Percentiles rank a stretch among this genome's conserved stretches.
phyloP scores from a whole-genome alignment of 345 rosid species.

The Camelina hispida region DNA sequence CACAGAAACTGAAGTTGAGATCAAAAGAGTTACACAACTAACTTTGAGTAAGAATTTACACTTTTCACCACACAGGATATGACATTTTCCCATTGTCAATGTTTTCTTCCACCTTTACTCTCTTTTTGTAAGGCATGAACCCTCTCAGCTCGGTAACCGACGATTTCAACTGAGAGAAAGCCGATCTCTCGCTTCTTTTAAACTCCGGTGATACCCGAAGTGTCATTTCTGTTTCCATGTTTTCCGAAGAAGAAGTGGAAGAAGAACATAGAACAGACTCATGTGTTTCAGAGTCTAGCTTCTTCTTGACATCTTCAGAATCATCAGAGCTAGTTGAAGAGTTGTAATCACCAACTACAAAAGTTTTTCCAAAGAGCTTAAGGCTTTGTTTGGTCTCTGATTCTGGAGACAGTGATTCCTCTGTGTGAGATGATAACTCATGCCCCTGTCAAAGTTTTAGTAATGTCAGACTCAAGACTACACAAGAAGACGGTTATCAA shows the following conservation, averaged over 20 bases:
- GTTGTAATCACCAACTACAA: slow-evolving; percentile 50
- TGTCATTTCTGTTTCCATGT: slow-evolving; percentile 15
- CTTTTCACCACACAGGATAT: slow-evolving; percentile 33
- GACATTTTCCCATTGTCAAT: slow-evolving; percentile 15
- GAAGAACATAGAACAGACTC: slow-evolving; percentile 25
- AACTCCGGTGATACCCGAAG: slow-evolving; percentile 21
- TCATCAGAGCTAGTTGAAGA: slow-evolving; percentile 57
- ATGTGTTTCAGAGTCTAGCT: slow-evolving; percentile 26
- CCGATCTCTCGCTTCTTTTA: slow-evolving; percentile 48
- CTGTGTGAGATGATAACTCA: slow-evolving; percentile 39
- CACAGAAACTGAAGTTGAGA: slow-evolving; percentile 25
- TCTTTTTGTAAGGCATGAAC: slow-evolving; percentile 67
- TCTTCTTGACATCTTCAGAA: slow-evolving; percentile 43
- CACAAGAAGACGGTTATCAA: background rate
- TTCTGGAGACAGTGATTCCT: slow-evolving; percentile 39
- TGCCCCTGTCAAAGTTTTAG: slow-evolving; percentile 33
- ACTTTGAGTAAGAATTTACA: slow-evolving; percentile 11
- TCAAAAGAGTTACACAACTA: slow-evolving; percentile 29
- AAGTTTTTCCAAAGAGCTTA: slow-evolving; percentile 71
- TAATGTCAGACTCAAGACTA: slow-evolving; percentile 24
- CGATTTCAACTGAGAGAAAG: slow-evolving; percentile 42
- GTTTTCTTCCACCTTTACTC: slow-evolving; percentile 45
- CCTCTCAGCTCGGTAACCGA: slow-evolving; percentile 48
- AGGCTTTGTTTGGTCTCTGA: slow-evolving; percentile 52
- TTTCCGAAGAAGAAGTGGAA: slow-evolving; percentile 23